These are phyloP conservation scores for Sporopachydermia lactativora DNA, from an alignment of 805 yeast genomes.

Conservation along the genomic window DNA sequence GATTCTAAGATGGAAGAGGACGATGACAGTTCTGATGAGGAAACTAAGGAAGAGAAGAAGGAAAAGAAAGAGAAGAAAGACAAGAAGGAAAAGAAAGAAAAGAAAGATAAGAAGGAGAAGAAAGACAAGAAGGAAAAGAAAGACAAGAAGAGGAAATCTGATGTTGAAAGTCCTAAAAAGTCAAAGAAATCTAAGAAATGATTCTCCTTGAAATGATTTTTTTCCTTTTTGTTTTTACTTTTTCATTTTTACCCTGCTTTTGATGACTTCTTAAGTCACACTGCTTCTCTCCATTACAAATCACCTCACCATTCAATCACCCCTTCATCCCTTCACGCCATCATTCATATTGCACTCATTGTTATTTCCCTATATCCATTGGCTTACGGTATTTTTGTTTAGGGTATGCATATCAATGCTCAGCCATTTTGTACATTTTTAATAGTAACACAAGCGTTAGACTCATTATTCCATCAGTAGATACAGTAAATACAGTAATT, in stretches of 20 bases:
- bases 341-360: neutral
- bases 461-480: too few relatives aligned
- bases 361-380: neutral
- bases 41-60: constrained; percentile 16
- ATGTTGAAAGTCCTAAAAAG: neutral
- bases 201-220: neutral
- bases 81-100: constrained; percentile 12
- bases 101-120: constrained; percentile 5
- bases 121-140: constrained; percentile 1
- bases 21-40: constrained; percentile 18
- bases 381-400: constrained; percentile 1
- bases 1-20: constrained; percentile 29
- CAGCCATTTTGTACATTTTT: neutral
- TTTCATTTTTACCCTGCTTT: too few relatives aligned
- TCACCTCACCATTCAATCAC: too few relatives aligned
- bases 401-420: neutral
- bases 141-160: neutral
- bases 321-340: neutral
- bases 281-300: too few relatives aligned
- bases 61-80: constrained; percentile 20
- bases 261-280: too few relatives aligned
- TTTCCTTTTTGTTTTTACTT: too few relatives aligned
- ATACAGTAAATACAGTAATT: too few relatives aligned
- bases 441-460: neutral
- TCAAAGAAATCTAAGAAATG: neutral